These are phyloP conservation scores for Conoideocrella luteorostrata DNA, from an alignment of 2,329 filamentous ascomycete species.

Conservation along the genomic window DNA sequence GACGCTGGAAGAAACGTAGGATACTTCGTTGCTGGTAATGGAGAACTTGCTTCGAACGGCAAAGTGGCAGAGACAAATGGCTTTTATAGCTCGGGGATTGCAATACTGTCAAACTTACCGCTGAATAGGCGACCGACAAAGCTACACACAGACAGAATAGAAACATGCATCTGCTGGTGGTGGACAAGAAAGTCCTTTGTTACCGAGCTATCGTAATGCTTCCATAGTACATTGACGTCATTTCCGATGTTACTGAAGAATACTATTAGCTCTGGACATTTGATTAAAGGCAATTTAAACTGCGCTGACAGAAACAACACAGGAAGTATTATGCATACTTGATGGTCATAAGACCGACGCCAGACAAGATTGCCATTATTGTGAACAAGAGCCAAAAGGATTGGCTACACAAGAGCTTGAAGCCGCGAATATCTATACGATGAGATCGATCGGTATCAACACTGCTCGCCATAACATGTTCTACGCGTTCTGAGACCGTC, in stretches of 20 bases:
- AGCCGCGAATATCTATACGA: constrained; percentile 84
- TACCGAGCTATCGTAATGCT: constrained; percentile 69
- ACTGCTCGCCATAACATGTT: constrained; percentile 49
- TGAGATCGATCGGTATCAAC: constrained; percentile 69
- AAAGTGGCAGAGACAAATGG: no score
- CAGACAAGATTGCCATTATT: constrained; percentile 84
- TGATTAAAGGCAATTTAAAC: neutral
- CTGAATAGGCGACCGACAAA: constrained; percentile 76
- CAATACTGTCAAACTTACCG: constrained; percentile 48
- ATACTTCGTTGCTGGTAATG: neutral
- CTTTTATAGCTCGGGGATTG: no score
- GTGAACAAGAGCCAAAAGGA: constrained; percentile 91
- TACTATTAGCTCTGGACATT: constrained; percentile 1
- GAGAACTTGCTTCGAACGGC: neutral
- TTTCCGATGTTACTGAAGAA: constrained; percentile 87
- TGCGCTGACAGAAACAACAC: neutral
- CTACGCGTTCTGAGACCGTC: constrained; percentile 44
- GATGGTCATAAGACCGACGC: constrained; percentile 96
- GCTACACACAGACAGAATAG: constrained; percentile 82
- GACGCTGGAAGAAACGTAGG: no score
- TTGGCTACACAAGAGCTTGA: constrained; percentile 60
- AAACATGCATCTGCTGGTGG: constrained; percentile 86
- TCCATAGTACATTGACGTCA: constrained; percentile 81
- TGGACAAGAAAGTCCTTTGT: constrained; percentile 69
- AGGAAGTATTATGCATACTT: no score